Percentiles rank a stretch among this genome's conserved stretches.
These are phyloP conservation scores for Fagopyrum esculentum DNA, from an alignment of 148 eudicot genomes.

Conservation along the genomic window DNA sequence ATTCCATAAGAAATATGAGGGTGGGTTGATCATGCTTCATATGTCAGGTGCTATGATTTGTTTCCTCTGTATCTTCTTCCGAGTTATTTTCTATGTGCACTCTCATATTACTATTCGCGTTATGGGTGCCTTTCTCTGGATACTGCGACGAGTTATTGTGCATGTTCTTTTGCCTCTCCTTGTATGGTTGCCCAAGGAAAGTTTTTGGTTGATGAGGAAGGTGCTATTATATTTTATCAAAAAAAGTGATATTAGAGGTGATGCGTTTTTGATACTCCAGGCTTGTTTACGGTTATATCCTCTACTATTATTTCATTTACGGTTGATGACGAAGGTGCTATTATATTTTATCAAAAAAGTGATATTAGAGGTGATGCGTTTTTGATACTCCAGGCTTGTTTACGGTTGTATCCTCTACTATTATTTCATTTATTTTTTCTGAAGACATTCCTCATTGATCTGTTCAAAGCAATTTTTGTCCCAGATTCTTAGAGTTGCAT, in stretches of 20 bases:
- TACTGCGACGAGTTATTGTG: not conserved
- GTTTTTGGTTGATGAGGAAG: not conserved
- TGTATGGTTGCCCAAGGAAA: not conserved
- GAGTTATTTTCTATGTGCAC: not conserved
- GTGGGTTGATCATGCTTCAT: slow-evolving; percentile 7
- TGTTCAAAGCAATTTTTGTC: not conserved
- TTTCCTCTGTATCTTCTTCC: not conserved
- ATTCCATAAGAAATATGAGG: not conserved
- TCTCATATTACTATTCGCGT: not conserved
- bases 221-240: not conserved
- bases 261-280: not conserved
- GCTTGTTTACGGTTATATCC: not conserved
- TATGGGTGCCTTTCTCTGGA: not conserved
- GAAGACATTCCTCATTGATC: not conserved
- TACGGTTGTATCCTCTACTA: not conserved
- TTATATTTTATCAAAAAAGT: too few relatives aligned
- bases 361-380: too few relatives aligned
- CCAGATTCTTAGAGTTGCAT: slow-evolving; percentile 76
- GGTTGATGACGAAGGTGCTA: not conserved
- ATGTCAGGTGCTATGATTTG: not conserved
- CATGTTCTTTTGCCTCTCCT: not conserved
- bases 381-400: not conserved
- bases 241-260: not conserved
- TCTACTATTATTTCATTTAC: too few relatives aligned
- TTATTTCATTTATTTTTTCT: not conserved